Evolutionary conservation across 2,329 filamentous ascomycete species (phyloP), one percentile per base, ranked within the genome.

Genomic region (Diaporthe humulicola): DNA sequence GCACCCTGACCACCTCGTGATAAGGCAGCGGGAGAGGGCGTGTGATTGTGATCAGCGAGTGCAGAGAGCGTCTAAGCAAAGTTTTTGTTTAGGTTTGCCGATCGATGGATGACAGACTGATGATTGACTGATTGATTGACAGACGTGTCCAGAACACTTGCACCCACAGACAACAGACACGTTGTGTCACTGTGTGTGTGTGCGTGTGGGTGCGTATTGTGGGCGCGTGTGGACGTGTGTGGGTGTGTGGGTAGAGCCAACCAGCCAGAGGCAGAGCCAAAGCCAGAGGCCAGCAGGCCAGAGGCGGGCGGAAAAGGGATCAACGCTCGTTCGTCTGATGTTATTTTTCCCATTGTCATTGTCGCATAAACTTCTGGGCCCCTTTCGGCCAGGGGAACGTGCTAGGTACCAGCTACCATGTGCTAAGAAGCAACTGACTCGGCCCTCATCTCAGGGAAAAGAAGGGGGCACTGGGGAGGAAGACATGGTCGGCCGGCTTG

Each of bases 31-130:
- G 38, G 64, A 38, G 22, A 30, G 22, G 30, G 25, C 9, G 64
- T 74, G 50, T 66, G 70, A 74, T 74, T 73, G 70, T 57, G 73
- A 74, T 74, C 73, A 61, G 42, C 73, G 45, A 36, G 54, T 66
- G 45, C 58, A 69, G 64, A 67, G 30, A 40, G 48, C 64, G 64
- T 69, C 64, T 69, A 69, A 69, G 64, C 64, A 54, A 69, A 69
- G 64, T 69, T 69, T 69, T 69, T 69, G 64, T 69, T 69, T 40
- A 52, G 30, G 64, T 69, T 69, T 69, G 64, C 48, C 64, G 64
- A 69, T 69, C 64, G 48, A 60, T 66, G 36, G 48, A n/a, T 69
- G 64, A 54, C 48, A 69, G 64, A 54, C 64, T 40, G 15, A 36
- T 50, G 61, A 52, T 67, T 52, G 61, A 52, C 28, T 52, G 61